Evolutionary conservation across 1,139 yeast species (phyloP), one percentile per base, ranked within the genome.

Genomic region (Wickerhamiella infanticola): DNA sequence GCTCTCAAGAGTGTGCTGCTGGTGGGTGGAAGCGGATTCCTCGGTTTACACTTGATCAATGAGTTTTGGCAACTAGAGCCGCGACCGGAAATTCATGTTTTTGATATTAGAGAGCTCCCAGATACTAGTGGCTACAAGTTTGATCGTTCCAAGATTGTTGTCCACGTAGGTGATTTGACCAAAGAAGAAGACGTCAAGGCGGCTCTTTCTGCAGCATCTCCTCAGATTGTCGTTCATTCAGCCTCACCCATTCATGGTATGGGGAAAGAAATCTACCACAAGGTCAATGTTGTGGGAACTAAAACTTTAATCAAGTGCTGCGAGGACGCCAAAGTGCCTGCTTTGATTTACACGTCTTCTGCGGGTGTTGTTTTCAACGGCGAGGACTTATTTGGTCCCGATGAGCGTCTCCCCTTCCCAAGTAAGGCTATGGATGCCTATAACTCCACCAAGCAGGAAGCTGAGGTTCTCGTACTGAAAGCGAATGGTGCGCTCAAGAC

Each of bases 331-430:
- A 51, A 53, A 8, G 65, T 81, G 3, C 73, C 72, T 48, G 93
- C 90, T 0, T 69, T 93, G 44, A 94, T 93, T 1, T 90, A 88
- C 64, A 93, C 99, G 0, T 86, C 97, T 0, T 85, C 96, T 1
- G 97, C 98, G 0, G 97, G 98, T 53, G 98, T 90, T 26, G 82
- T 88, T 38, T 93, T 90, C 68, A 82, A 90, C 60, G 99, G 99
- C 13, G 81, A 76, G 49, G 95, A 90, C 58, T 72, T 90, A 43
- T 75, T 75, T 55, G 90, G 93, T 61, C 98, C 93, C 1, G 90
- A 90, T 62, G 99, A 93, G 65, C 65, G 81, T 11, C 82, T 90
- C 83, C 97, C 98, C 25, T 84, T 83, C 54, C 97, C 97, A 0
- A 75, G 73, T 40, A 74, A 75, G 40, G 93, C 94, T 53, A 86